These are phyloP conservation scores for Arthrinium puccinioides DNA, from an alignment of 2,329 filamentous ascomycete species.

Conservation along the genomic window DNA sequence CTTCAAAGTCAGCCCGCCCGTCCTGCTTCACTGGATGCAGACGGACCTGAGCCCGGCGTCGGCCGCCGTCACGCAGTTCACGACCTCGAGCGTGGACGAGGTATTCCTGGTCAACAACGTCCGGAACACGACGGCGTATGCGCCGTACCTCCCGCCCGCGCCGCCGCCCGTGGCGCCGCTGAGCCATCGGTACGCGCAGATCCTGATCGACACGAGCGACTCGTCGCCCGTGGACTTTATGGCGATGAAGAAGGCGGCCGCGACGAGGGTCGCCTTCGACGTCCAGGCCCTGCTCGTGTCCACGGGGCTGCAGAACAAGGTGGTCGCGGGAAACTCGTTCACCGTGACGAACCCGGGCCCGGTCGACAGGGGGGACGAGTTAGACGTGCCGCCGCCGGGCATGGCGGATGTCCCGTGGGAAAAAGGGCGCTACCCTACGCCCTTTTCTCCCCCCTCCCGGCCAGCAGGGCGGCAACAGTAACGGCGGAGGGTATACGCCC, in stretches of 20 bases:
- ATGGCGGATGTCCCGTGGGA: too few relatives aligned
- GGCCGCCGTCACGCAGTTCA: conserved; percentile 12
- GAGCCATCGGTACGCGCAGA: conserved; percentile 30
- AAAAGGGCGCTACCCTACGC: too few relatives aligned
- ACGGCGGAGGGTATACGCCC: too few relatives aligned
- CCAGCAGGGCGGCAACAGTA: too few relatives aligned
- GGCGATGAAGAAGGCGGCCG: conserved; percentile 20
- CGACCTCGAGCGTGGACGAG: neutral
- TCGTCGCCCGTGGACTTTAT: conserved; percentile 15
- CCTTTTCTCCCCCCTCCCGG: too few relatives aligned
- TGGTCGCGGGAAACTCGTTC: conserved; percentile 30
- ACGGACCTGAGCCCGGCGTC: neutral
- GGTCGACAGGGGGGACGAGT: neutral
- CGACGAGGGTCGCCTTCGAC: conserved; percentile 24
- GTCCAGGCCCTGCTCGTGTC: conserved; percentile 19
- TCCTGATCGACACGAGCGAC: conserved; percentile 30
- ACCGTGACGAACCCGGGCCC: conserved; percentile 30
- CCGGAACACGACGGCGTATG: conserved; percentile 17
- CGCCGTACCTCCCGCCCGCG: conserved; percentile 27
- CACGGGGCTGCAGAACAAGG: conserved; percentile 21
- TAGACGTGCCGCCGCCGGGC: too few relatives aligned
- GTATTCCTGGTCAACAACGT: conserved; percentile 3
- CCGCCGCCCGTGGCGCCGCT: conserved; percentile 29
- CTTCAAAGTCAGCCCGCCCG: neutral
- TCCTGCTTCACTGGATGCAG: conserved; percentile 3